These are phyloP conservation scores for Neltuma alba DNA, from an alignment of 306 rosid species.

Conservation along the genomic window DNA sequence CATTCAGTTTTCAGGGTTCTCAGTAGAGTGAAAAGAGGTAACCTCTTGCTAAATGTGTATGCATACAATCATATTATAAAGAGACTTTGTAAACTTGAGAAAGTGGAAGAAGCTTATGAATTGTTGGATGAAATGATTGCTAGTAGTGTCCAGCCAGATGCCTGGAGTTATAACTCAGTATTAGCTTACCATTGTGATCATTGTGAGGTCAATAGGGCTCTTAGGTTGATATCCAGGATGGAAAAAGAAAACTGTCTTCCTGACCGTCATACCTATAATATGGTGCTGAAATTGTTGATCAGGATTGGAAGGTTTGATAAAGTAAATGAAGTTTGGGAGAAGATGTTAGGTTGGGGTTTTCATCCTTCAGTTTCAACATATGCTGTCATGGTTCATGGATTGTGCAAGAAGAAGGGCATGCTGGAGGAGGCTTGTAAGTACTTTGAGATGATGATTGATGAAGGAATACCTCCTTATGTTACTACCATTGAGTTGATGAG, in stretches of 20 bases:
- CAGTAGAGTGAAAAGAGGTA: slow-evolving; percentile 62
- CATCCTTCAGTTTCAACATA: slow-evolving; percentile 84
- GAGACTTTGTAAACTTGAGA: slow-evolving; percentile 76
- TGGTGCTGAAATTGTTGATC: slow-evolving; percentile 78
- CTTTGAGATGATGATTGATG: slow-evolving; percentile 87
- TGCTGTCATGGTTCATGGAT: slow-evolving; percentile 84
- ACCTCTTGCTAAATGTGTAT: slow-evolving; percentile 68
- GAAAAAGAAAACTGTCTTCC: slow-evolving; percentile 61
- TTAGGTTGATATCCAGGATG: slow-evolving; percentile 70
- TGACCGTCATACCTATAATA: slow-evolving; percentile 73
- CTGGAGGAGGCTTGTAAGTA: slow-evolving; percentile 83
- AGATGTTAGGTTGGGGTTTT: slow-evolving; percentile 54
- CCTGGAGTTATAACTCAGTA: slow-evolving; percentile 83
- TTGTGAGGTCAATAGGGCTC: slow-evolving; percentile 72
- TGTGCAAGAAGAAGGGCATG: slow-evolving; percentile 76
- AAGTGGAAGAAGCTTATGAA: slow-evolving; percentile 83
- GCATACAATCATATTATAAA: slow-evolving; percentile 79
- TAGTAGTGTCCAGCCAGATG: slow-evolving; percentile 66
- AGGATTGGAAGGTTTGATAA: slow-evolving; percentile 81
- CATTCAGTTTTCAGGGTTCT: slow-evolving; percentile 75
- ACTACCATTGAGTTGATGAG: slow-evolving; percentile 70
- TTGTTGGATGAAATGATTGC: slow-evolving; percentile 85
- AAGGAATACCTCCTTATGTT: slow-evolving; percentile 85
- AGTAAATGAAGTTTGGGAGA: slow-evolving; percentile 78
- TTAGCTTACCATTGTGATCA: slow-evolving; percentile 89